Evolutionary conservation across 1,284 basidiomycete genomes (phyloP).

Genomic region (Cryptococcus sp.): DNA sequence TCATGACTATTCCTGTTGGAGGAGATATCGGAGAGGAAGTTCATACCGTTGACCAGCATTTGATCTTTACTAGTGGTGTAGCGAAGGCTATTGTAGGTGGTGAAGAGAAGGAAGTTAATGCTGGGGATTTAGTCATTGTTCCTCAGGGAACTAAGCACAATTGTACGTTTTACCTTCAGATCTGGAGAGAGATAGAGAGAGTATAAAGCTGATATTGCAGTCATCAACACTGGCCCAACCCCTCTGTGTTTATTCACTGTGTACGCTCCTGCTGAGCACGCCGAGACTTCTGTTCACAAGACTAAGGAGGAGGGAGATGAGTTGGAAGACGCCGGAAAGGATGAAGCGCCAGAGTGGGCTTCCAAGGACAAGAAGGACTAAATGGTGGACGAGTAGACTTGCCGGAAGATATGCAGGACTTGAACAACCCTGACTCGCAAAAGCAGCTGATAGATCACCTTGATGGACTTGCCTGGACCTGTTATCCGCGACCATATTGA

Average conservation of each 20-base stretch:
- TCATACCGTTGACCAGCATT: constrained; percentile 44
- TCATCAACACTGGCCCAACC: constrained; percentile 44
- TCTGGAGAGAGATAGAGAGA: background rate
- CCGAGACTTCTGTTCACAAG: constrained; percentile 42
- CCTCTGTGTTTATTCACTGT: constrained; percentile 44
- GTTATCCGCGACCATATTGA: no score
- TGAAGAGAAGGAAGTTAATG: constrained; percentile 44
- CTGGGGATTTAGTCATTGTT: constrained; percentile 46
- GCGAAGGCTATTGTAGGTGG: constrained; percentile 45
- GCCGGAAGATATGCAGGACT: background rate
- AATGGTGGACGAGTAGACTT: background rate
- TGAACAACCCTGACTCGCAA: no score
- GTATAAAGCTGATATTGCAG: constrained; percentile 9
- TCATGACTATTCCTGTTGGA: constrained; percentile 48
- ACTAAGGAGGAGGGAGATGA: constrained; percentile 48
- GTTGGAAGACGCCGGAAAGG: constrained; percentile 47
- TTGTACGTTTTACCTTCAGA: no score
- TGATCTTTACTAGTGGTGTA: constrained; percentile 42
- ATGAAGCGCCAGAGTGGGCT: constrained; percentile 47
- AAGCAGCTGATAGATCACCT: no score
- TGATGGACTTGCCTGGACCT: no score
- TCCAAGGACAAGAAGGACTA: constrained; percentile 11
- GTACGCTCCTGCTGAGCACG: constrained; percentile 47
- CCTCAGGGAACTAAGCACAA: constrained; percentile 47
- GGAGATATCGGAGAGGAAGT: constrained; percentile 46